Base-by-base conservation (phyloP, 1,139 yeast genomes). In the Nakaseomyces sp. region DNA sequence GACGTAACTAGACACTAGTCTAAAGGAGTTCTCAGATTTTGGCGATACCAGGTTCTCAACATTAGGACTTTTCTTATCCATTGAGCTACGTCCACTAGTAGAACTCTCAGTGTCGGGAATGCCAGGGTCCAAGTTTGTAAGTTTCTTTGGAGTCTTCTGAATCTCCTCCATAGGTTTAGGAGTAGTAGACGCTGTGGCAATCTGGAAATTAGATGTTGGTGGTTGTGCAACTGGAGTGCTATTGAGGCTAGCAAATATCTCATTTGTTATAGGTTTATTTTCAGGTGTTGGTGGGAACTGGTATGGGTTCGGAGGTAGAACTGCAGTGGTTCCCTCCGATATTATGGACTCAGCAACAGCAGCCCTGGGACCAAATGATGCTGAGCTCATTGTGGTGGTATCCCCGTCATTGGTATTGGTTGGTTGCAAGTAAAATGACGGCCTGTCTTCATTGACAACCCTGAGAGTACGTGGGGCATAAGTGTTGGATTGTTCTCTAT, bases 1-100 rank as follows among this genome's bases (percentile, higher is more conserved):
- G 3, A 61, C 61, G 45, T 61, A 61, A 44, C 63, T 55, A 1
- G 66, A 61, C 4, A 61, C 63, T 19, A 61, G 47, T 31, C 55
- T 47, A 3, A 57, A 54, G 7, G 54, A 47, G 35, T 48, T 54
- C 26, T 60, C 63, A 2, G 55, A 49, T 24, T 45, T 46, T 7
- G 48, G 43, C 1, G 54, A 48, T 5, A 35, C 17, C 13, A 35
- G 5, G 10, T n/a, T 35, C 4, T 35, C 28, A 20, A 13, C n/a
- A n/a, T n/a, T 35, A 6, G 4, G 10, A 22, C 38, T 35, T 9
- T 20, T 22, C n/a, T 22, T 35, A 13, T 35, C 38, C 4, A 35
- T 22, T 7, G 38, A 35, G 17, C 38, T 35, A 4, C 38, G 16
- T 8, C 25, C 32, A 32, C 37, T 40, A n/a, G 18, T 35, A 9